Evolutionary conservation across 179 eudicot species (phyloP).

Genomic region (Sideroxylon spinosum): DNA sequence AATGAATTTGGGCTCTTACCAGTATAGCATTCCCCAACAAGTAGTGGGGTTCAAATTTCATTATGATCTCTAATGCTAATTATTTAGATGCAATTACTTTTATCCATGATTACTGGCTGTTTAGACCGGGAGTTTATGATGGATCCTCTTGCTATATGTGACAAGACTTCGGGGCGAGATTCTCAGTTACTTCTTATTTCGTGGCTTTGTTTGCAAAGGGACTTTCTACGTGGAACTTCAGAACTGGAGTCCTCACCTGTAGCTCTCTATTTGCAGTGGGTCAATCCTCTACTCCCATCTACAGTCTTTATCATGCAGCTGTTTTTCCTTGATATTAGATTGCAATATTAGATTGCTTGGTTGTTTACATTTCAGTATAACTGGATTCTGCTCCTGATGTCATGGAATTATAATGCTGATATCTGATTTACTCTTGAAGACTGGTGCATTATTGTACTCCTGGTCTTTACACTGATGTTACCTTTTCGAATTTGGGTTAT

Average conservation of each 20-base stretch:
- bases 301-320: slow-evolving; percentile 27
- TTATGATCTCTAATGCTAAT: slow-evolving; percentile 14
- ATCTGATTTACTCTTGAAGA: slow-evolving; percentile 40
- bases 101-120: slow-evolving; percentile 27
- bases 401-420: slow-evolving; percentile 37
- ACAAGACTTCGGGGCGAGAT: slow-evolving; percentile 35
- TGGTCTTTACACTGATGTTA: slow-evolving; percentile 54
- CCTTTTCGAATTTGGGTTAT: slow-evolving; percentile 48
- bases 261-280: slow-evolving; percentile 37
- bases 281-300: slow-evolving; percentile 30
- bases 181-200: slow-evolving; percentile 33
- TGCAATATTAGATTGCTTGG: slow-evolving; percentile 13
- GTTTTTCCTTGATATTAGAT: slow-evolving; percentile 22
- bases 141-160: slow-evolving; percentile 36
- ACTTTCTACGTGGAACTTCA: slow-evolving; percentile 36
- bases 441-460: slow-evolving; percentile 35
- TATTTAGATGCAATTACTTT: slow-evolving; percentile 14
- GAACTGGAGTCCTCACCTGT: slow-evolving; percentile 37
- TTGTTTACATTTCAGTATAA: slow-evolving; percentile 33
- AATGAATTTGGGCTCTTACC: slow-evolving; percentile 21
- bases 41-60: slow-evolving; percentile 18
- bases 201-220: slow-evolving; percentile 31
- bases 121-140: slow-evolving; percentile 36
- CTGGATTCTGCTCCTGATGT: slow-evolving; percentile 33
- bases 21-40: slow-evolving; percentile 17